Conservation (phyloP, 768 basidiomycete species). For the Suillus sp. region DNA sequence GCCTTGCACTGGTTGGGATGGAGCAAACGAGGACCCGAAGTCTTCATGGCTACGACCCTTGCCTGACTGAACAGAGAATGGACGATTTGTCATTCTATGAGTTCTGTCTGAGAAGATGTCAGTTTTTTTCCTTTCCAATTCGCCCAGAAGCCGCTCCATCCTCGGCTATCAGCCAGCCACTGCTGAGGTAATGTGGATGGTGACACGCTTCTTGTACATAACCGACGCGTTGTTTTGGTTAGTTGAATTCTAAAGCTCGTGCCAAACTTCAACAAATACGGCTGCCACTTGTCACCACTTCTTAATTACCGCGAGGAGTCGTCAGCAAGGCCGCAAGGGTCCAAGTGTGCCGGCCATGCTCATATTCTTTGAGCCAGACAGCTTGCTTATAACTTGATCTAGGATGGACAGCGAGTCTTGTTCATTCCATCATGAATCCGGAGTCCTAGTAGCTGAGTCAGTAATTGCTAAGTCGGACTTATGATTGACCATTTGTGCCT, state of each 20-base stretch:
- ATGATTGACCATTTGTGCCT: not conserved
- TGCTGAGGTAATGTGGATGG: constrained; percentile 8
- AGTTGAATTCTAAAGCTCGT: constrained; percentile 30
- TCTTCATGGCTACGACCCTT: constrained; percentile 30
- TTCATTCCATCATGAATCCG: not conserved
- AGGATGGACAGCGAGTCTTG: not conserved
- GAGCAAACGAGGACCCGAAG: constrained; percentile 24
- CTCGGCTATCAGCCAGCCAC: constrained; percentile 4
- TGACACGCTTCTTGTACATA: constrained; percentile 7
- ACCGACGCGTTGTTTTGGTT: constrained; percentile 31
- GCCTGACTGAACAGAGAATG: constrained; percentile 26
- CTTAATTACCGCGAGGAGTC: constrained; percentile 5
- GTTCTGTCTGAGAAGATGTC: constrained; percentile 19
- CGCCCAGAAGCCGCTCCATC: constrained; percentile 27
- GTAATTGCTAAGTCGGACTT: not conserved
- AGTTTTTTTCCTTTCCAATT: not conserved
- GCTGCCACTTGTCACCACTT: not conserved
- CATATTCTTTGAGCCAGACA: not conserved
- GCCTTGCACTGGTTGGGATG: not conserved
- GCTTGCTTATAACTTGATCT: not conserved
- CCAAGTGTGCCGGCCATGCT: not conserved
- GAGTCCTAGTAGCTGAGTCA: not conserved
- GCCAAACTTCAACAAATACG: constrained; percentile 24
- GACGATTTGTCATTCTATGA: constrained; percentile 29
- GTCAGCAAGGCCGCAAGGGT: not conserved